Evolutionary conservation across 1,284 basidiomycete genomes (phyloP).

Genomic region (Sporisorium iseilematis-ciliati): DNA sequence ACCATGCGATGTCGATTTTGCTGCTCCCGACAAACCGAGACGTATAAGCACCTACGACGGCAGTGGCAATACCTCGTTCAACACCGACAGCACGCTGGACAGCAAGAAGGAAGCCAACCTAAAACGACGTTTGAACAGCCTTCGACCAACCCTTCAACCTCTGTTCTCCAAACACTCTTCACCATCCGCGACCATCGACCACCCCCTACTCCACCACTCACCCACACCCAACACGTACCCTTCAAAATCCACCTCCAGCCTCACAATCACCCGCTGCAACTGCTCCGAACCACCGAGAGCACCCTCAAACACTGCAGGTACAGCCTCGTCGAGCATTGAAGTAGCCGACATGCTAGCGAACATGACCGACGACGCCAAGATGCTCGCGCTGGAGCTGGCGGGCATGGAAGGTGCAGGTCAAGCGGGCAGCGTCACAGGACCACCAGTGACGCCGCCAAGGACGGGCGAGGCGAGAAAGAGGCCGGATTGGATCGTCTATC

Average conservation of each 20-base stretch:
- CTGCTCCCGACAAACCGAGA: no score
- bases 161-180: no score
- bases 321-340: conserved; percentile 11
- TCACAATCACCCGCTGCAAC: background rate
- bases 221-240: background rate
- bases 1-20: background rate
- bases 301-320: no score
- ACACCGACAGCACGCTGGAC: background rate
- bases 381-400: conserved; percentile 20
- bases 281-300: background rate
- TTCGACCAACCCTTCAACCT: no score
- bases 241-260: background rate
- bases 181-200: background rate
- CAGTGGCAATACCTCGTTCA: no score
- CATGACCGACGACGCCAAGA: conserved; percentile 41
- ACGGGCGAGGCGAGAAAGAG: background rate
- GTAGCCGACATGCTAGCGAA: conserved; percentile 31
- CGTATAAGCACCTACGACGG: no score
- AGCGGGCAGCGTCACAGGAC: no score
- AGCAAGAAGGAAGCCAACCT: background rate
- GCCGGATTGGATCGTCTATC: conserved; percentile 26
- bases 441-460: background rate
- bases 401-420: conserved; percentile 22
- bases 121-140: no score
- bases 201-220: background rate